Conservation (phyloP, 805 yeast species). For the Nakazawaea ishiwadae region DNA sequence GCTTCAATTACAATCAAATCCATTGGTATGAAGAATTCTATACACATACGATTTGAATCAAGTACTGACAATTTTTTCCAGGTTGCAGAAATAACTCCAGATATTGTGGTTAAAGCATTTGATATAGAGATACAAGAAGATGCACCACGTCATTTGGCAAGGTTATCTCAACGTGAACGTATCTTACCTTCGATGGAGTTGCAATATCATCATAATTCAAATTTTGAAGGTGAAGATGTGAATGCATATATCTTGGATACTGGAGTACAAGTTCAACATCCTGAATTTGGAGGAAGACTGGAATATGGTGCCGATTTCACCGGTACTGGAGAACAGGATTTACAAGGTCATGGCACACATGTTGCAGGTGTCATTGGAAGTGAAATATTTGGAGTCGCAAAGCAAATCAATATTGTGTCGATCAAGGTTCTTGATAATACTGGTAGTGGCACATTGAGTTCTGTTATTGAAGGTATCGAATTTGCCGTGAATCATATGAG, state of each 20-base stretch:
- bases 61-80: conserved; percentile 4
- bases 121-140: conserved; percentile 36
- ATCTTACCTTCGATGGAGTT: conserved; percentile 21
- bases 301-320: conserved; percentile 58
- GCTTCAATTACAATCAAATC: conserved; percentile 47
- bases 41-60: neutral
- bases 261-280: conserved; percentile 61
- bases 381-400: conserved; percentile 76
- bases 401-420: conserved; percentile 57
- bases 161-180: conserved; percentile 48
- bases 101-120: conserved; percentile 53
- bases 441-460: conserved; percentile 70
- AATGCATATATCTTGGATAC: conserved; percentile 81
- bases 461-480: conserved; percentile 63
- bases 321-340: conserved; percentile 52
- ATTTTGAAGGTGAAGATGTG: conserved; percentile 51
- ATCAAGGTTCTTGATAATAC: conserved; percentile 65
- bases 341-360: conserved; percentile 89
- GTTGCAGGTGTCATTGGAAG: conserved; percentile 90
- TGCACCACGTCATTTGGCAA: conserved; percentile 54
- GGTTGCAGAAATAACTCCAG: conserved; percentile 67
- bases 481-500: conserved; percentile 58
- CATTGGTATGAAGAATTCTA: conserved; percentile 28
- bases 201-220: conserved; percentile 44
- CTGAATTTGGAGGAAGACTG: conserved; percentile 64